A percentile compares a stretch with the other conserved stretches of the same genome.
Conservation (phyloP, 768 basidiomycete genomes). For the Kwoniella europaea region DNA sequence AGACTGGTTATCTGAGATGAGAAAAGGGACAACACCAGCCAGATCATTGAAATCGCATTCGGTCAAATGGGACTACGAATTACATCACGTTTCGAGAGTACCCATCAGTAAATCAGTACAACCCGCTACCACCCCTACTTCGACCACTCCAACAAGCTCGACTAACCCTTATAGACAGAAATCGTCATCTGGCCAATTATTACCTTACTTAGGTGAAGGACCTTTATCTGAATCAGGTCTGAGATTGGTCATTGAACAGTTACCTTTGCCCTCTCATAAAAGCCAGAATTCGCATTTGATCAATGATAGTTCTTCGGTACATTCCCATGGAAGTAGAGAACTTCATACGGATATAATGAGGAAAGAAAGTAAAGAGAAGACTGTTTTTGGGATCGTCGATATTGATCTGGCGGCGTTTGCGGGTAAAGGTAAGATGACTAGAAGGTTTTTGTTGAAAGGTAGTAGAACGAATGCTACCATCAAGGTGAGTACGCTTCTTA, state of each 20-base stretch:
- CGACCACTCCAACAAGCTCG: neutral
- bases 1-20: slow-evolving; percentile 7
- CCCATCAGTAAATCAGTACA: slow-evolving; percentile 33
- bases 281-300: neutral
- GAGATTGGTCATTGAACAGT: slow-evolving; percentile 33
- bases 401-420: slow-evolving; percentile 51
- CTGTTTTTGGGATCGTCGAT: slow-evolving; percentile 41
- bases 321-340: neutral
- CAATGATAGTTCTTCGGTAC: neutral
- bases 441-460: slow-evolving; percentile 42
- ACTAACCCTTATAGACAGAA: slow-evolving; percentile 9
- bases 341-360: neutral
- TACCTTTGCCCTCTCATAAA: slow-evolving; percentile 14
- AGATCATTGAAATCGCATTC: slow-evolving; percentile 28
- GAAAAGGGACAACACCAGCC: slow-evolving; percentile 42
- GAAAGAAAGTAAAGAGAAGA: slow-evolving; percentile 18
- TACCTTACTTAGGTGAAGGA: slow-evolving; percentile 40
- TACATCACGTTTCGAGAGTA: slow-evolving; percentile 37
- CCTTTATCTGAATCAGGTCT: slow-evolving; percentile 41
- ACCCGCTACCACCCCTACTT: slow-evolving; percentile 3
- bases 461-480: slow-evolving; percentile 50
- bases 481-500: slow-evolving; percentile 25
- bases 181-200: neutral
- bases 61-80: slow-evolving; percentile 41
- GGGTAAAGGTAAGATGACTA: slow-evolving; percentile 38